These are phyloP conservation scores for Podila epigama DNA, from an alignment of 192 early-diverging fungal species.

Conservation along the genomic window DNA sequence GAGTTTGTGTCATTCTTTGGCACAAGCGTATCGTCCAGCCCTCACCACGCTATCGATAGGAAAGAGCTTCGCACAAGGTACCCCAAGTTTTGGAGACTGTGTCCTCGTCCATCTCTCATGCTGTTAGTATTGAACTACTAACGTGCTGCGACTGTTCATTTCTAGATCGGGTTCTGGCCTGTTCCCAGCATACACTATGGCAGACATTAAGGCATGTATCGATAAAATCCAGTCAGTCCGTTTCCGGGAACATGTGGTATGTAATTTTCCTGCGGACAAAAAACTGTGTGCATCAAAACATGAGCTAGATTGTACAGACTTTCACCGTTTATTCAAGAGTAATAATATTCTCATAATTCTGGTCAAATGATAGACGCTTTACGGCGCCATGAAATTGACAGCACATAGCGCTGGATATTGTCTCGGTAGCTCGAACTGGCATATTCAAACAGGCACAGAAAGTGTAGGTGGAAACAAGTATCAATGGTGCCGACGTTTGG, in stretches of 20 bases:
- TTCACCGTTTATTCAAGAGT: conserved; percentile 12
- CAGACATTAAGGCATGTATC: conserved; percentile 65
- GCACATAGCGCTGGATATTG: conserved; percentile 79
- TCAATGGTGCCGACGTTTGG: not conserved
- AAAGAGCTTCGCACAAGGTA: conserved; percentile 21
- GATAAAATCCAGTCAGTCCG: conserved; percentile 66
- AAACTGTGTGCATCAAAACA: not conserved
- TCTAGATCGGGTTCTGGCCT: conserved; percentile 25
- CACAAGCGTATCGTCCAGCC: conserved; percentile 40
- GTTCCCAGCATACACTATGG: conserved; percentile 59
- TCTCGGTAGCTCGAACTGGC: conserved; percentile 79
- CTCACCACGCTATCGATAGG: conserved; percentile 32
- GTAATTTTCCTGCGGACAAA: not conserved
- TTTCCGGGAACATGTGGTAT: conserved; percentile 62
- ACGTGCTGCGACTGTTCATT: no score
- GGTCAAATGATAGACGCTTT: conserved; percentile 27
- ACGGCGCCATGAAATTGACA: conserved; percentile 52
- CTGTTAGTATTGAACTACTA: no score
- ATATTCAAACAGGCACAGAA: conserved; percentile 67
- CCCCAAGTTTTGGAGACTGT: not conserved
- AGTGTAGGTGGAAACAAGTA: conserved; percentile 32
- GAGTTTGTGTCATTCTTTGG: conserved; percentile 66
- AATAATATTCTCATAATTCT: not conserved
- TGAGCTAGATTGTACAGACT: not conserved
- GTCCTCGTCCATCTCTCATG: not conserved